A percentile compares a stretch with the other conserved stretches of the same genome.
Evolutionary conservation across 441 rosid genomes (phyloP).

Genomic region (Bruguiera hainesii): DNA sequence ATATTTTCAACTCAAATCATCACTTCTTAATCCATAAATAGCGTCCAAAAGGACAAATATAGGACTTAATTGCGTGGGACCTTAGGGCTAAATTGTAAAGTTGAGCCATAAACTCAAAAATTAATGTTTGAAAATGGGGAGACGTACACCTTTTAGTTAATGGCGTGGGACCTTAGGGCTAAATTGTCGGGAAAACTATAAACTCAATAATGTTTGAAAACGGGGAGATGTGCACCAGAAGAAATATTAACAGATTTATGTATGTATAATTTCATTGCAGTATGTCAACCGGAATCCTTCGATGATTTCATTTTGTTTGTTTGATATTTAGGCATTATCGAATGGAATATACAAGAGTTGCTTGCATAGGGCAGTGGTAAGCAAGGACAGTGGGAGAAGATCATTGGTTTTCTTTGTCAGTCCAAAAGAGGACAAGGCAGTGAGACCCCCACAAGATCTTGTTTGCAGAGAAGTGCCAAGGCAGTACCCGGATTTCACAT

Average conservation of each 20-base stretch:
- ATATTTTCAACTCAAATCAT: no score
- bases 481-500: conserved; percentile 51
- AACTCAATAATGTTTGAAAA: not conserved
- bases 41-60: no score
- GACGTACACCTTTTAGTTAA: not conserved
- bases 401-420: conserved; percentile 62
- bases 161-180: no score
- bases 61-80: no score
- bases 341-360: conserved; percentile 69
- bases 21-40: no score
- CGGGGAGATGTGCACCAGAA: not conserved
- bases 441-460: conserved; percentile 54
- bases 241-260: no score
- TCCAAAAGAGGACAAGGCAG: conserved; percentile 57
- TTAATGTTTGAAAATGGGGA: not conserved
- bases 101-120: not conserved
- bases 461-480: conserved; percentile 31
- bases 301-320: not conserved
- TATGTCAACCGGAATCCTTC: not conserved
- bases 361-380: conserved; percentile 71
- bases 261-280: no score
- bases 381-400: conserved; percentile 46
- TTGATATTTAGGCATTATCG: conserved; percentile 22
- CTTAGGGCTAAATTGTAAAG: no score
- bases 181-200: not conserved